A percentile compares a stretch with the other conserved stretches of the same genome.
Conservation (phyloP, 2,329 filamentous ascomycete genomes). For the Keithomyces neogunnii region DNA sequence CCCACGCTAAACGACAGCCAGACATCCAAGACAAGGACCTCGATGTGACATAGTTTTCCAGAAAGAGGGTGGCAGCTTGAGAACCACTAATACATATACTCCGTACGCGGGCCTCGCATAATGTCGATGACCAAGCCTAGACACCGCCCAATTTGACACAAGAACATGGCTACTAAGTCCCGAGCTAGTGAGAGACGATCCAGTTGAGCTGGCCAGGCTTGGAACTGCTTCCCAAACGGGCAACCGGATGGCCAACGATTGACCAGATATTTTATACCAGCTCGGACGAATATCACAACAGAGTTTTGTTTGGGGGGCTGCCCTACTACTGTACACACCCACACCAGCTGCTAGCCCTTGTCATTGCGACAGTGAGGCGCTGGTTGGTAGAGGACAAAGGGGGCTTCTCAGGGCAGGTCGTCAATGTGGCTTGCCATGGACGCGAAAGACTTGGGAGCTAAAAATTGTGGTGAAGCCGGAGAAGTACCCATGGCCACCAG, state of each 20-base stretch:
- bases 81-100: too few relatives aligned
- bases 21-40: conserved; percentile 4
- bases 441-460: neutral
- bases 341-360: neutral
- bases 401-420: neutral
- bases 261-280: too few relatives aligned
- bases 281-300: neutral
- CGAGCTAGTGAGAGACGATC: conserved; percentile 4
- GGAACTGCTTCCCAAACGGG: neutral
- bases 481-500: neutral
- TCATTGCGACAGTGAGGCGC: neutral
- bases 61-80: neutral
- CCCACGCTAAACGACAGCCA: conserved; percentile 1
- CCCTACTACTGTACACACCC: neutral
- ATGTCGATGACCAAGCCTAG: neutral
- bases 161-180: conserved; percentile 6
- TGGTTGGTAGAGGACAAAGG: conserved; percentile 1
- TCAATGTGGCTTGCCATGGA: conserved; percentile 2
- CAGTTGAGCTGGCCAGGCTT: conserved; percentile 4
- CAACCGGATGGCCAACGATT: too few relatives aligned
- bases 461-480: neutral
- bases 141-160: conserved; percentile 3
- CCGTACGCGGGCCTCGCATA: neutral
- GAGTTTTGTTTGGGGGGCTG: neutral
- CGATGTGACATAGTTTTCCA: neutral